phyloP scores from a whole-genome alignment of 768 basidiomycete genomes.

The Agrocybe chaxingu region DNA sequence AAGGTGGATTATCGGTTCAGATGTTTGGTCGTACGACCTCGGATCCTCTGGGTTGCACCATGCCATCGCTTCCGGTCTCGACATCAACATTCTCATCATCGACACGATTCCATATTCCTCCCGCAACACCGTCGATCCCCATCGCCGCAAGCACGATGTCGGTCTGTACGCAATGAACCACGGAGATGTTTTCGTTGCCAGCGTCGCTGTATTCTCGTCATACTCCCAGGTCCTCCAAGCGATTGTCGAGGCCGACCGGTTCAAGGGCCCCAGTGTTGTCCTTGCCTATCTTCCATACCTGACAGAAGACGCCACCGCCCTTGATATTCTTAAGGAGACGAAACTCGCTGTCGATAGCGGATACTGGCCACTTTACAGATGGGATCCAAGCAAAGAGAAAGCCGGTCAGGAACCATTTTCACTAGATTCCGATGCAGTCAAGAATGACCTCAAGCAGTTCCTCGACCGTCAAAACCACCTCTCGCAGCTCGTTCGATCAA shows the following conservation, averaged over 20 bases:
- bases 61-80: conserved; percentile 83
- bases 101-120: conserved; percentile 89
- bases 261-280: conserved; percentile 86
- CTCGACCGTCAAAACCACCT: conserved; percentile 96
- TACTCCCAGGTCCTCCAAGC: conserved; percentile 93
- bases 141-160: conserved; percentile 90
- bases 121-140: conserved; percentile 64
- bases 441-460: conserved; percentile 90
- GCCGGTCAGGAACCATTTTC: conserved; percentile 81
- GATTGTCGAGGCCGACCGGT: conserved; percentile 85
- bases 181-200: conserved; percentile 94
- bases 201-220: conserved; percentile 92
- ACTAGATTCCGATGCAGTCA: conserved; percentile 91
- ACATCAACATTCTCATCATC: conserved; percentile 94
- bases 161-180: conserved; percentile 99
- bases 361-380: conserved; percentile 98
- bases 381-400: conserved; percentile 86
- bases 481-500: conserved; percentile 83
- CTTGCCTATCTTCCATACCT: conserved; percentile 93
- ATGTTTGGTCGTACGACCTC: conserved; percentile 97
- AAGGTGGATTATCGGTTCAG: conserved; percentile 97
- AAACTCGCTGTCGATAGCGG: conserved; percentile 95
- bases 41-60: conserved; percentile 96
- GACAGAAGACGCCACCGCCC: conserved; percentile 69
- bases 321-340: conserved; percentile 94